Evolutionary conservation across 495 filamentous ascomycete genomes (phyloP).

Genomic region (Melanomma pulvis-pyrius): DNA sequence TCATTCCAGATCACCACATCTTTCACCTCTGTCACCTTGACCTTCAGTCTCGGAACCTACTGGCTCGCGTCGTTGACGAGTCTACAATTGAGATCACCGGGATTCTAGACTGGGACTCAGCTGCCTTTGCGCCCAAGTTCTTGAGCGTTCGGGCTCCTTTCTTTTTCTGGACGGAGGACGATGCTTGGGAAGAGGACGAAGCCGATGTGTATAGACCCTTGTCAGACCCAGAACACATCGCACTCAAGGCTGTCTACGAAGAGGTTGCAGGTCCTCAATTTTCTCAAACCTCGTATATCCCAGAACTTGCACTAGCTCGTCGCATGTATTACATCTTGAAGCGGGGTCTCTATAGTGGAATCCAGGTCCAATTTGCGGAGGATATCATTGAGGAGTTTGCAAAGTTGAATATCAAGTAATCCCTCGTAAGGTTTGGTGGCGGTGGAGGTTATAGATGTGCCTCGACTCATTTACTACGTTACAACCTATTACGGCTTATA

Average conservation of each 20-base stretch:
- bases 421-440: no score
- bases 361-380: not conserved
- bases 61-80: constrained; percentile 2
- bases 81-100: constrained; percentile 6
- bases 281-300: not conserved
- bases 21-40: constrained; percentile 16
- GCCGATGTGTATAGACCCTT: not conserved
- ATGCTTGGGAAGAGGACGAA: not conserved
- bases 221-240: not conserved
- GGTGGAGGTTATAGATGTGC: no score
- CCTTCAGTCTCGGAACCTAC: constrained; percentile 7
- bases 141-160: constrained; percentile 5
- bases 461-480: not conserved
- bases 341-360: not conserved
- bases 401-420: not conserved
- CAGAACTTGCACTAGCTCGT: not conserved
- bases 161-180: constrained; percentile 9
- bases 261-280: not conserved
- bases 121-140: constrained; percentile 12
- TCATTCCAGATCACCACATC: not conserved
- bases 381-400: not conserved
- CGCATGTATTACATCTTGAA: not conserved
- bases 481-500: not conserved
- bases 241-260: not conserved
- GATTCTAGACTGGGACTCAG: constrained; percentile 23